These are phyloP conservation scores for Lachancea meyersii DNA, from an alignment of 805 yeast species.

Conservation along the genomic window DNA sequence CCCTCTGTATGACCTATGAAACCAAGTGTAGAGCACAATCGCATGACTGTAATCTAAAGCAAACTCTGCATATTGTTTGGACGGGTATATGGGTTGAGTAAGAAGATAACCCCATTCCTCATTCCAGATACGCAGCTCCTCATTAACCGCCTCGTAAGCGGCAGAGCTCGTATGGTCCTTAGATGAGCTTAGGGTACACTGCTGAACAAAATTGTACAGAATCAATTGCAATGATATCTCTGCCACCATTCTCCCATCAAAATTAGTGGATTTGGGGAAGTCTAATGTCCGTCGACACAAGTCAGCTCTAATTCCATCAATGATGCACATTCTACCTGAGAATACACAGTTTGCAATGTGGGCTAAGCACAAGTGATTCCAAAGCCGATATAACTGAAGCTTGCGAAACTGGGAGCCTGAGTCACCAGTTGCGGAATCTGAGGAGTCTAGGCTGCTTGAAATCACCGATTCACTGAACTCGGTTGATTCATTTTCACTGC, in stretches of 20 bases:
- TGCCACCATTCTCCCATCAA: slow-evolving; percentile 78
- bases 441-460: slow-evolving; percentile 7
- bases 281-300: slow-evolving; percentile 54
- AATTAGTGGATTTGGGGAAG: slow-evolving; percentile 58
- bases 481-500: not conserved
- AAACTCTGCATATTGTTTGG: slow-evolving; percentile 67
- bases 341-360: slow-evolving; percentile 62
- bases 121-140: slow-evolving; percentile 54
- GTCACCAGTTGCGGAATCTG: slow-evolving; percentile 12
- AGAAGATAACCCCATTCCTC: slow-evolving; percentile 65
- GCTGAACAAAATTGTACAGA: slow-evolving; percentile 49
- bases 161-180: slow-evolving; percentile 4
- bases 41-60: slow-evolving; percentile 59
- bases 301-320: slow-evolving; percentile 54
- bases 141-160: slow-evolving; percentile 36
- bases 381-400: slow-evolving; percentile 51
- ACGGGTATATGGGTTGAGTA: slow-evolving; percentile 62
- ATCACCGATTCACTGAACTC: slow-evolving; percentile 12
- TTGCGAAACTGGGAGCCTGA: slow-evolving; percentile 45
- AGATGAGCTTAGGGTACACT: slow-evolving; percentile 7
- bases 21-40: slow-evolving; percentile 38
- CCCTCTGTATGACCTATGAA: slow-evolving; percentile 12
- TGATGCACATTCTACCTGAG: slow-evolving; percentile 57
- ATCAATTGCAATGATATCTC: slow-evolving; percentile 55
- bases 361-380: slow-evolving; percentile 64